Conservation (phyloP, 2,329 filamentous ascomycete genomes). For the Didymella arachidicola region DNA sequence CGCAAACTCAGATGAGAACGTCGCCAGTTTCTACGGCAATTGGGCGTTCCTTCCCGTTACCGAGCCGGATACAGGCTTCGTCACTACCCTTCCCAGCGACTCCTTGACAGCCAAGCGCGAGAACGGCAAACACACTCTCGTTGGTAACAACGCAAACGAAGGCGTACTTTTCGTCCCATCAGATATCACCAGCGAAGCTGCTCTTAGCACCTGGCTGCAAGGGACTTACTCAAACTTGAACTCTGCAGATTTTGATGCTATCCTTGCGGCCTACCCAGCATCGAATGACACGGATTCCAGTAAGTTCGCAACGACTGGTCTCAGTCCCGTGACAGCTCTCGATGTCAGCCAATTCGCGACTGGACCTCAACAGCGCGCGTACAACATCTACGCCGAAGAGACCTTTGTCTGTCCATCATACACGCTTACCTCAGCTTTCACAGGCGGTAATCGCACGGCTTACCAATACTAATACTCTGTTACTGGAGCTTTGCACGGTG, state of each 20-base stretch:
- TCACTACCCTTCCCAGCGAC: slow-evolving; percentile 48
- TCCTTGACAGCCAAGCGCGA: slow-evolving; percentile 47
- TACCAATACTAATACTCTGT: slow-evolving; percentile 36
- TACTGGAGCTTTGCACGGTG: slow-evolving; percentile 29
- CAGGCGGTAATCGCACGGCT: slow-evolving; percentile 6
- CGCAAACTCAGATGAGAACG: slow-evolving; percentile 48
- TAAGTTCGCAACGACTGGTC: slow-evolving; percentile 20
- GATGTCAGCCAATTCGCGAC: slow-evolving; percentile 59
- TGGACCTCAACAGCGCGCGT: slow-evolving; percentile 63
- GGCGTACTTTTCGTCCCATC: slow-evolving; percentile 56
- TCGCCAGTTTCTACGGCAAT: slow-evolving; percentile 48
- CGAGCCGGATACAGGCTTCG: slow-evolving; percentile 45
- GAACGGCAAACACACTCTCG: slow-evolving; percentile 49
- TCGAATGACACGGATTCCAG: slow-evolving; percentile 29
- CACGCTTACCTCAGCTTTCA: slow-evolving; percentile 62
- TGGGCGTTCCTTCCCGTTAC: slow-evolving; percentile 56
- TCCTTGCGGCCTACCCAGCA: slow-evolving; percentile 51
- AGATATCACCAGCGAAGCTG: slow-evolving; percentile 53
- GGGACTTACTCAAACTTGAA: slow-evolving; percentile 50
- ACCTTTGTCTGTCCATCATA: slow-evolving; percentile 65
- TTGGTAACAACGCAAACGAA: slow-evolving; percentile 60
- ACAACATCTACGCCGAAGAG: slow-evolving; percentile 63
- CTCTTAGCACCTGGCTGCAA: slow-evolving; percentile 54
- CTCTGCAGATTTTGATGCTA: slow-evolving; percentile 47
- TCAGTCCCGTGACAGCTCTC: slow-evolving; percentile 55